Conservation (phyloP, 345 rosid species). For the Pelargonium nanum region DNA sequence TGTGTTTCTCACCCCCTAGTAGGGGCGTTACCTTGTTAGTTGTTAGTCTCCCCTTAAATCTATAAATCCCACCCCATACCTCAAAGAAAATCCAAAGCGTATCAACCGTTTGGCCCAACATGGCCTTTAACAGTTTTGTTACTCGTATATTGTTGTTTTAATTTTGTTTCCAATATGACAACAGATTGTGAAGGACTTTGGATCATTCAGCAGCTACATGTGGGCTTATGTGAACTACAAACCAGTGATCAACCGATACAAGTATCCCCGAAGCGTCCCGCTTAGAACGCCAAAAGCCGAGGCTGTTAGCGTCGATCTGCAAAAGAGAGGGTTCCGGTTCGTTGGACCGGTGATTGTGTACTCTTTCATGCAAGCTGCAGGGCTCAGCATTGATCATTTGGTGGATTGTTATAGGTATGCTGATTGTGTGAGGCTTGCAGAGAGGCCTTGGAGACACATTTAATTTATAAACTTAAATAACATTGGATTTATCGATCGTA, state of each 20-base stretch:
- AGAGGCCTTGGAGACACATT: slow-evolving; percentile 87
- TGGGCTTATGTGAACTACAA: slow-evolving; percentile 86
- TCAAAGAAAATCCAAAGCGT: no score
- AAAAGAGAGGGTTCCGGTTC: slow-evolving; percentile 70
- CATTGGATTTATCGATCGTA: no score
- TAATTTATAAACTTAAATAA: no score
- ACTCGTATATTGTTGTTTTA: no score
- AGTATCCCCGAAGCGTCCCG: slow-evolving; percentile 72
- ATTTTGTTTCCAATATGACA: no score
- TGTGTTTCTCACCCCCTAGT: no score
- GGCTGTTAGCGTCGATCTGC: slow-evolving; percentile 65
- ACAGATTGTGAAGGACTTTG: slow-evolving; percentile 66
- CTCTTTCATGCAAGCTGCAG: slow-evolving; percentile 95
- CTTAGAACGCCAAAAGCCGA: slow-evolving; percentile 81
- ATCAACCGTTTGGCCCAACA: no score
- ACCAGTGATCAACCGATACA: slow-evolving; percentile 58
- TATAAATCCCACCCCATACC: no score
- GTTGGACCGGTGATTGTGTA: slow-evolving; percentile 92
- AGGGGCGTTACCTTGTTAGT: no score
- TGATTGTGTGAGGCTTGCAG: slow-evolving; percentile 75
- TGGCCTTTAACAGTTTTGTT: no score
- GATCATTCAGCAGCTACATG: slow-evolving; percentile 76
- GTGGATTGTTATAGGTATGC: slow-evolving; percentile 68
- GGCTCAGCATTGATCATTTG: slow-evolving; percentile 78
- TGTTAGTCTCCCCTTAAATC: no score